Evolutionary conservation across 2,329 filamentous ascomycete genomes (phyloP).

Genomic region (Rhytidhysteron rufulum): DNA sequence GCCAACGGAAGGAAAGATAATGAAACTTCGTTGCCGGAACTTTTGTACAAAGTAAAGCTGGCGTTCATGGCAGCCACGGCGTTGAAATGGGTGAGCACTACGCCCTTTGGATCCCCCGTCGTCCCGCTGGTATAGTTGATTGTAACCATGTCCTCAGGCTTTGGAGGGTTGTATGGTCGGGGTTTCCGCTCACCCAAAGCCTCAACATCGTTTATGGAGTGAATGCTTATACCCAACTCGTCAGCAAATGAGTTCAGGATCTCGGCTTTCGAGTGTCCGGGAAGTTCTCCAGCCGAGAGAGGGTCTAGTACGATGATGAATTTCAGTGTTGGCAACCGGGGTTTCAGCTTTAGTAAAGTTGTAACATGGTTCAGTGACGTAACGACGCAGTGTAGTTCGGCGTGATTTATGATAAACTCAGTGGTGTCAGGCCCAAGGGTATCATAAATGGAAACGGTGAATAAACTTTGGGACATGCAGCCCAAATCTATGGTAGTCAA

Average conservation of each 20-base stretch:
- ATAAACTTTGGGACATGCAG: conserved; percentile 81
- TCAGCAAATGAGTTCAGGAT: conserved; percentile 72
- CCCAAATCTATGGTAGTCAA: conserved; percentile 64
- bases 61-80: conserved; percentile 69
- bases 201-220: conserved; percentile 78
- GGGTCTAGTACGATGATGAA: conserved; percentile 83
- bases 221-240: conserved; percentile 71
- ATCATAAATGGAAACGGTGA: conserved; percentile 91
- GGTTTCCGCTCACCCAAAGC: conserved; percentile 69
- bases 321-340: conserved; percentile 77
- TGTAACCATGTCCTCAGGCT: conserved; percentile 73
- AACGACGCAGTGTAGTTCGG: conserved; percentile 69
- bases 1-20: conserved; percentile 90
- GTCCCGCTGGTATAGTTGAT: conserved; percentile 91
- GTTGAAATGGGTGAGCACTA: conserved; percentile 76
- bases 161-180: conserved; percentile 67
- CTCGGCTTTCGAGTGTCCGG: conserved; percentile 73
- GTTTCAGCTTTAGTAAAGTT: conserved; percentile 72
- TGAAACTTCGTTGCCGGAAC: conserved; percentile 59
- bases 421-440: conserved; percentile 87
- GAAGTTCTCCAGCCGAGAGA: conserved; percentile 72
- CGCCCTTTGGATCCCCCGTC: conserved; percentile 78
- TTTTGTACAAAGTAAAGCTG: conserved; percentile 53
- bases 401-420: conserved; percentile 94
- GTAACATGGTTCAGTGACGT: conserved; percentile 79